Base-by-base conservation (phyloP, 768 basidiomycete genomes). In the Lactarius sanguifluus region DNA sequence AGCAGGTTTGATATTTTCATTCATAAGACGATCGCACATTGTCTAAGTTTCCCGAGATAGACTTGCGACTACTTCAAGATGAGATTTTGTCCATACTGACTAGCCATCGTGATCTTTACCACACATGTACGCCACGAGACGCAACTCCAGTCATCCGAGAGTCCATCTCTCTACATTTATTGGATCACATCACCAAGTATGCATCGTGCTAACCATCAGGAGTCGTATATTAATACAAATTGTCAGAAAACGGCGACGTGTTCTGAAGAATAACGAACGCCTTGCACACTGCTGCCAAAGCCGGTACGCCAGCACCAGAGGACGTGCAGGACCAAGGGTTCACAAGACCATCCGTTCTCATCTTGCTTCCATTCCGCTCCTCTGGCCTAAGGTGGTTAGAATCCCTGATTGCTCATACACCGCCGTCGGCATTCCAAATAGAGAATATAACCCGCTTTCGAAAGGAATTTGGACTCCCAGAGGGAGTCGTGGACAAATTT, bases 251-350 rank as follows among this genome's bases (percentile, higher is more conserved):
- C 92, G 96, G 25, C 87, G 91, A 20, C 85, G 86, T 10, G 83
- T 99, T 40, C 81, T 98, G 2, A 96, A 96, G 76, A 98, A 96
- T 76, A 98, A 98, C 72, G 94, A 96, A 69, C 91, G 90, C 47
- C 81, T 98, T n/a, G 82, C 91, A 0, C 85, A 88, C n/a, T 69
- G 86, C 87, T 12, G 77, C 82, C 12, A 89, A 91, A 75, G 75
- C 82, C 1, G 78, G 82, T 43, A 77, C 79, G 8, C 79, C 85
- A 28, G 81, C 84, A 2, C 87, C 88, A 2, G 86, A 89, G 76
- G 87, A 92, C 67, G 83, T 92, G 16, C 92, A 93, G 78, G 97
- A 99, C 74, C 97, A 98, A 82, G 96, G 96, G 32, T 98, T 98
- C 78, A 97, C 96, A 8, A 91, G 97, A 6, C 96, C 97, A 12